Evolutionary conservation across 305 asterid species (phyloP).

Genomic region (Caryopteris hybrid): DNA sequence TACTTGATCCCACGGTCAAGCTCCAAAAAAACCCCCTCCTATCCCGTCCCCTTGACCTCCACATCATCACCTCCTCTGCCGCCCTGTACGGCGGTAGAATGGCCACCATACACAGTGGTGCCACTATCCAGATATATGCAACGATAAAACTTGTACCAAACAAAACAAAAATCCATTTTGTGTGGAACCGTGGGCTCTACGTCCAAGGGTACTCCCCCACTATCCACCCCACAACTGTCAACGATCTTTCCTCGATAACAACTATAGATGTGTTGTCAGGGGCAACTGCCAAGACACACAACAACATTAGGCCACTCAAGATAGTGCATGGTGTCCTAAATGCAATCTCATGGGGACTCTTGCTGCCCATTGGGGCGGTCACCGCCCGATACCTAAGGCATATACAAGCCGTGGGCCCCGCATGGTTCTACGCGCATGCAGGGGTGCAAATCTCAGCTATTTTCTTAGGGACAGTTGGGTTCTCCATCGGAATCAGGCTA

Average conservation of each 20-base stretch:
- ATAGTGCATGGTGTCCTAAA: slow-evolving; percentile 54
- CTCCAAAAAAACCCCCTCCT: slow-evolving; percentile 60
- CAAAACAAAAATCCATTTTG: slow-evolving; percentile 57
- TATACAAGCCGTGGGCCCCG: slow-evolving; percentile 49
- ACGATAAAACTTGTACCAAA: slow-evolving; percentile 55
- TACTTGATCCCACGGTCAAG: slow-evolving; percentile 69
- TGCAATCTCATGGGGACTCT: slow-evolving; percentile 72
- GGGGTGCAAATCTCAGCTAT: slow-evolving; percentile 64
- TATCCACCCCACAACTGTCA: slow-evolving; percentile 56
- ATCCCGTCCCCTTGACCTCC: slow-evolving; percentile 84
- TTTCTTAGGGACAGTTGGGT: slow-evolving; percentile 70
- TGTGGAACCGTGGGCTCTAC: slow-evolving; percentile 82
- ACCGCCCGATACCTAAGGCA: slow-evolving; percentile 74
- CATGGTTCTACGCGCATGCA: slow-evolving; percentile 82
- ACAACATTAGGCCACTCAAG: slow-evolving; percentile 39
- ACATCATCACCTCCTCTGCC: slow-evolving; percentile 67
- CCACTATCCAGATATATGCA: slow-evolving; percentile 60
- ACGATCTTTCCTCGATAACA: slow-evolving; percentile 63
- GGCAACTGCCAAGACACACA: slow-evolving; percentile 29
- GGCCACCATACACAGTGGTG: slow-evolving; percentile 83
- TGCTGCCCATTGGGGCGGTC: slow-evolving; percentile 69
- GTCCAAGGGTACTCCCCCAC: slow-evolving; percentile 97
- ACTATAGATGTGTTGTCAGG: slow-evolving; percentile 71
- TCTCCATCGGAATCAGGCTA: slow-evolving; percentile 59
- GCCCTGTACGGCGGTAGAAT: slow-evolving; percentile 71